A percentile compares a stretch with the other conserved stretches of the same genome.
Conservation (phyloP, 139 green algal genomes). For the Chlamydomonas urium region DNA sequence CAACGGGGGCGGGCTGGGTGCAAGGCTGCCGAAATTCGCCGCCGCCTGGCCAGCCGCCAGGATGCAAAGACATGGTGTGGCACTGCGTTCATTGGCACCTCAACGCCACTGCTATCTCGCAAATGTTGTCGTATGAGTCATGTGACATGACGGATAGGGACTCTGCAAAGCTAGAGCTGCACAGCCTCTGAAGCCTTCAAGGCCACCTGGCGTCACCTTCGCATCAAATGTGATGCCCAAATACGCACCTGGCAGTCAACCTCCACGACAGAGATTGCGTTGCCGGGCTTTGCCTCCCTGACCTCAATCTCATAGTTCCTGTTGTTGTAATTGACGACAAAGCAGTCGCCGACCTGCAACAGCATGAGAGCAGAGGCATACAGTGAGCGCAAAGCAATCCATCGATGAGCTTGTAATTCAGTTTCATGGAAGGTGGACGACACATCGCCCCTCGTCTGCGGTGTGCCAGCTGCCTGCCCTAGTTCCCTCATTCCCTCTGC, state of each 20-base stretch:
- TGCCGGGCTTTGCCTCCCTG: conserved; percentile 71
- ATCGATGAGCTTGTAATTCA: too few relatives aligned
- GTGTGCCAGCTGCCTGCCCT: too few relatives aligned
- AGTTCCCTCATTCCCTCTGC: too few relatives aligned
- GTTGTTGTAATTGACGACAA: conserved; percentile 93
- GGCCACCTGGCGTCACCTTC: neutral
- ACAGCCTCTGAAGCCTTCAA: neutral
- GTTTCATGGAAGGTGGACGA: too few relatives aligned
- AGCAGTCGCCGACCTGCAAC: conserved; percentile 20
- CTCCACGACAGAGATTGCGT: conserved; percentile 94
- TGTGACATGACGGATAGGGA: neutral
- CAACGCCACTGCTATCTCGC: too few relatives aligned
- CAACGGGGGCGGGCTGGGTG: too few relatives aligned
- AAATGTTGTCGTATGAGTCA: neutral
- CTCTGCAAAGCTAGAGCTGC: neutral
- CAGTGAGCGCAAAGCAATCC: too few relatives aligned
- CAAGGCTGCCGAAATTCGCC: too few relatives aligned
- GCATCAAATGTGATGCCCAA: neutral
- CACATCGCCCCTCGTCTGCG: too few relatives aligned
- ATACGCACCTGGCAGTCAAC: conserved; percentile 80
- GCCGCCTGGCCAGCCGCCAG: neutral
- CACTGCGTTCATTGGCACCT: neutral
- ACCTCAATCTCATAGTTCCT: conserved; percentile 89
- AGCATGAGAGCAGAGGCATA: too few relatives aligned
- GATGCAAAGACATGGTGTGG: neutral